Percentiles rank a stretch among this genome's conserved stretches.
Conservation (phyloP, 192 early-diverging fungal species). For the Obelidium mucronatum region DNA sequence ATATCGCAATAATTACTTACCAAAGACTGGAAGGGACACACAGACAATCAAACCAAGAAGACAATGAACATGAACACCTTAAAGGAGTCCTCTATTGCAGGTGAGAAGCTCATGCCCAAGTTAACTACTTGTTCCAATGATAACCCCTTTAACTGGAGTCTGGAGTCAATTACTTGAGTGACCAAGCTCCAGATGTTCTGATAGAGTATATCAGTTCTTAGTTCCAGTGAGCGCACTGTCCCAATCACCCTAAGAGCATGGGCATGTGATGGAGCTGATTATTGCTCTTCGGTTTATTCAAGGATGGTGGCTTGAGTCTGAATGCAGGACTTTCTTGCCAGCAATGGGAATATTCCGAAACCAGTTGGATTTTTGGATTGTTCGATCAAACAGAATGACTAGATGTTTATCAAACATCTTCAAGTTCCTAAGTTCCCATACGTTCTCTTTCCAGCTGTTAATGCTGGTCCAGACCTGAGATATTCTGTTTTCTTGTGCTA, state of each 20-base stretch:
- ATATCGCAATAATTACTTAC: no score
- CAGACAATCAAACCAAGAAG: no score
- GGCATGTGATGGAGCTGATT: slow-evolving; percentile 23
- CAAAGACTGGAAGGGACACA: no score
- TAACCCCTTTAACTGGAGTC: no score
- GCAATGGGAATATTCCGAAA: background rate
- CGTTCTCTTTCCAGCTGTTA: slow-evolving; percentile 19
- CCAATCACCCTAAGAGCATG: slow-evolving; percentile 15
- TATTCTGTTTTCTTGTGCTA: slow-evolving; percentile 31
- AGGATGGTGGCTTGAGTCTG: slow-evolving; percentile 17
- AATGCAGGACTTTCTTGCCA: background rate
- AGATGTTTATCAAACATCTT: slow-evolving; percentile 21
- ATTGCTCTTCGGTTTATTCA: slow-evolving; percentile 14
- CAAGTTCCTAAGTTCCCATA: slow-evolving; percentile 7
- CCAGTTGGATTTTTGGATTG: slow-evolving; percentile 17
- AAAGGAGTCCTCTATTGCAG: no score
- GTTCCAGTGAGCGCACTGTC: background rate
- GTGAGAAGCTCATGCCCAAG: no score
- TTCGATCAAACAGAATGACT: background rate
- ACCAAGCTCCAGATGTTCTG: slow-evolving; percentile 3
- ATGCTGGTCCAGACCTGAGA: slow-evolving; percentile 31
- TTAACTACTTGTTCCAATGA: no score
- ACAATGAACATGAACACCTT: no score
- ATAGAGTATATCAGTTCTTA: background rate
- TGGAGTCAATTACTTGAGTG: no score